phyloP scores from a whole-genome alignment of 1,284 basidiomycete genomes.

The Cystobasidium pallidum region DNA sequence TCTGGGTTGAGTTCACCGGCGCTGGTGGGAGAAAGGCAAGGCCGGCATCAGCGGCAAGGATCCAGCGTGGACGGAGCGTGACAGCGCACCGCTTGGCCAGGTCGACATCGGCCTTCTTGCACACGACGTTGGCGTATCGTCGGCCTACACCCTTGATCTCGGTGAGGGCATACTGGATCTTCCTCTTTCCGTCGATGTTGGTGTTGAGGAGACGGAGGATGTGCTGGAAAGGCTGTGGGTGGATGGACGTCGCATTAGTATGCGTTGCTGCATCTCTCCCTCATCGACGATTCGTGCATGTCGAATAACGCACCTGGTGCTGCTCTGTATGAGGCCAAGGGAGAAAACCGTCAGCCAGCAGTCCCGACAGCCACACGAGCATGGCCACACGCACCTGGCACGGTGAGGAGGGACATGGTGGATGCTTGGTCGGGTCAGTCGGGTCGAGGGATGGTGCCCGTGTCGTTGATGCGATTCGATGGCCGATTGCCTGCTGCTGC shows the following conservation, averaged over 20 bases:
- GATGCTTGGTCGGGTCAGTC: slow-evolving; percentile 12
- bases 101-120: slow-evolving; percentile 99
- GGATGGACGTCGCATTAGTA: too few species aligned
- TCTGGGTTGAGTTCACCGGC: slow-evolving; percentile 93
- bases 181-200: slow-evolving; percentile 98
- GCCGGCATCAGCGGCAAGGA: background rate
- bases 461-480: background rate
- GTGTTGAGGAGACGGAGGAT: slow-evolving; percentile 99
- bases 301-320: slow-evolving; percentile 28
- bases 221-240: slow-evolving; percentile 70
- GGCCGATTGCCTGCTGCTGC: background rate
- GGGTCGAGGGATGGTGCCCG: background rate
- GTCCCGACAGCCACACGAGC: too few species aligned
- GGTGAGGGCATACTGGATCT: slow-evolving; percentile 95
- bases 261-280: background rate
- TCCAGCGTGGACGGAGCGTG: too few species aligned
- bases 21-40: slow-evolving; percentile 58
- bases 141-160: slow-evolving; percentile 99
- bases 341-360: too few species aligned
- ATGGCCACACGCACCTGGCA: slow-evolving; percentile 37
- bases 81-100: slow-evolving; percentile 96
- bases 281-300: background rate
- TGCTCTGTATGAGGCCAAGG: slow-evolving; percentile 10
- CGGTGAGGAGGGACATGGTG: slow-evolving; percentile 39
- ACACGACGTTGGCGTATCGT: slow-evolving; percentile 97